These are phyloP conservation scores for Penicillium canariense DNA, from an alignment of 495 filamentous ascomycete genomes.

Conservation along the genomic window DNA sequence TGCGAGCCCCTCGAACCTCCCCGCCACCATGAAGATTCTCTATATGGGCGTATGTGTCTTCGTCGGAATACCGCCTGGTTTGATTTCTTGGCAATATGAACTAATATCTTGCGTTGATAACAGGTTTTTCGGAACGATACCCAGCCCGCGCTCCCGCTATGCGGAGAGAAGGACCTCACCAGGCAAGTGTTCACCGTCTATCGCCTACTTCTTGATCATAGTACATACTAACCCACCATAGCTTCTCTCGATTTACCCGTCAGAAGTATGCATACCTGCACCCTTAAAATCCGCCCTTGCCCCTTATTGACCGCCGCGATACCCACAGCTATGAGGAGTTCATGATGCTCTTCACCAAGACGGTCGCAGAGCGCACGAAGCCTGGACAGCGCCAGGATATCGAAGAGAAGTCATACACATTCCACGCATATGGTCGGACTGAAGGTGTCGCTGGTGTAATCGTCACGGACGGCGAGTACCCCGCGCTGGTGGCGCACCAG, in stretches of 20 bases:
- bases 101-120: neutral
- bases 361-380: conserved; percentile 74
- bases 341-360: conserved; percentile 54
- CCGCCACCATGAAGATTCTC: conserved; percentile 80
- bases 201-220: neutral
- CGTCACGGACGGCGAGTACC: conserved; percentile 88
- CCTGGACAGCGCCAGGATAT: conserved; percentile 90
- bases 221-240: conserved; percentile 10
- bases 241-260: conserved; percentile 78
- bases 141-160: conserved; percentile 78
- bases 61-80: neutral
- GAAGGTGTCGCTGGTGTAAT: conserved; percentile 88
- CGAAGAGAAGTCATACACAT: conserved; percentile 71
- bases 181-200: conserved; percentile 24
- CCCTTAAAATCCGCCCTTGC: neutral
- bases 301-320: neutral
- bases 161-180: conserved; percentile 74
- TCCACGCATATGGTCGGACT: conserved; percentile 86
- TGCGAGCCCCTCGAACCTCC: conserved; percentile 10
- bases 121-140: conserved; percentile 79
- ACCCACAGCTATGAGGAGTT: conserved; percentile 51
- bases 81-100: neutral
- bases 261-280: conserved; percentile 47
- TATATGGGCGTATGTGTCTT: conserved; percentile 76
- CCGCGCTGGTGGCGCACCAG: conserved; percentile 86